Conservation (phyloP, 2,329 filamentous ascomycete genomes). For the Elsinoe australis region DNA sequence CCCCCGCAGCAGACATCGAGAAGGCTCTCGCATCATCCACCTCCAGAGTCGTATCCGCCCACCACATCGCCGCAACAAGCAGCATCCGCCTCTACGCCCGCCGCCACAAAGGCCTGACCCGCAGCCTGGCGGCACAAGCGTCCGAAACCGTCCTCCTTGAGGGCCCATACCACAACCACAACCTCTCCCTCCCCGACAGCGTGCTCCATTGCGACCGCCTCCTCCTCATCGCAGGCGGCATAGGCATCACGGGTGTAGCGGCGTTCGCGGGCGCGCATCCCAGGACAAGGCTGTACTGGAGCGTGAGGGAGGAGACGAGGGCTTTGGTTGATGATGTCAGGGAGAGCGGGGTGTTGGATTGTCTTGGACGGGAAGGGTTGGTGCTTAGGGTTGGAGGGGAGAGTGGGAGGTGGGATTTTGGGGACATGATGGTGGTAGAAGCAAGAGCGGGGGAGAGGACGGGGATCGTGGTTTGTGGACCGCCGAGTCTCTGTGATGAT, state of each 20-base stretch:
- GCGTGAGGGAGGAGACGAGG: neutral
- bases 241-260: constrained; percentile 5
- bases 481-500: constrained; percentile 8
- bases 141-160: neutral
- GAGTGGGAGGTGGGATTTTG: neutral
- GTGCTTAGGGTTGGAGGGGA: constrained; percentile 1
- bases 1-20: neutral
- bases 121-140: neutral
- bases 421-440: neutral
- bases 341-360: neutral
- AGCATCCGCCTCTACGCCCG: constrained; percentile 6
- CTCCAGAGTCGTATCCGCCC: neutral
- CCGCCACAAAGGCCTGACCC: constrained; percentile 4
- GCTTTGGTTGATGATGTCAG: constrained; percentile 10
- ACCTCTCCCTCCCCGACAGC: neutral
- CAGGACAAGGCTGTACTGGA: constrained; percentile 15
- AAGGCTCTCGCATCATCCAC: neutral
- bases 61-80: neutral
- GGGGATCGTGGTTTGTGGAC: constrained; percentile 10
- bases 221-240: constrained; percentile 1
- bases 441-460: neutral
- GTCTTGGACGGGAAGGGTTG: neutral
- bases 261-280: constrained; percentile 1
- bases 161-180: constrained; percentile 8
- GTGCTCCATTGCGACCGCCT: neutral